Base-by-base conservation (phyloP, 768 basidiomycete species). In the Hebeloma cylindrosporum region DNA sequence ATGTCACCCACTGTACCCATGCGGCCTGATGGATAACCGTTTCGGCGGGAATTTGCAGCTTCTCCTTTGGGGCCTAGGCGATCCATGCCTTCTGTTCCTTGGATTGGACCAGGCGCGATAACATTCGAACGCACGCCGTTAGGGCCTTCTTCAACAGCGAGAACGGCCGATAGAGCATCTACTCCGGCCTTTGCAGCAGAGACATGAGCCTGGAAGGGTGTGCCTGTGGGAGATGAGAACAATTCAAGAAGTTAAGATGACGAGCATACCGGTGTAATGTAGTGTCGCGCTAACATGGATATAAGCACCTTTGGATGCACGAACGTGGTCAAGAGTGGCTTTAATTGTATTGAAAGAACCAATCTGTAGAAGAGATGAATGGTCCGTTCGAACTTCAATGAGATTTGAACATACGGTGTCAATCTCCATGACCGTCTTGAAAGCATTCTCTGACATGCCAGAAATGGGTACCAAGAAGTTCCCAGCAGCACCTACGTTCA, bases 301-400 rank as follows among this genome's bases (percentile, higher is more conserved):
- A 63, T 93, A 96, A 2, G 90, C 71, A 26, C 94, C 95, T 48
- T 78, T 77, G 3, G 85, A 67, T 18, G 74, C 72, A 33, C 88
- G 79, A 21, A 97, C 53, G 54, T 91, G 74, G 2, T 75, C 71
- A 14, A 96, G 66, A 2, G 93, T 96, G 1, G 93, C 93, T 61
- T 97, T 97, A 66, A 96, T 77, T 3, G 94, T 97, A 67, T 96
- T 86, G 70, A 81, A 97, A 4, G 92, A 93, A 8, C 95, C 95
- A 21, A 96, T 72, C 87, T 92, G 59, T 25, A 33, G 27, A 43
- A 23, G 39, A n/a, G 34, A 20, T 14, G 16, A 45, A 35, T 40
- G 44, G n/a, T n/a, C n/a, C n/a, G n/a, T n/a, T n/a, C n/a, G n/a
- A n/a, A n/a, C n/a, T n/a, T n/a, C n/a, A n/a, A n/a, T n/a, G n/a